Conservation (phyloP, 768 basidiomycete genomes). For the Royoungia palumana region DNA sequence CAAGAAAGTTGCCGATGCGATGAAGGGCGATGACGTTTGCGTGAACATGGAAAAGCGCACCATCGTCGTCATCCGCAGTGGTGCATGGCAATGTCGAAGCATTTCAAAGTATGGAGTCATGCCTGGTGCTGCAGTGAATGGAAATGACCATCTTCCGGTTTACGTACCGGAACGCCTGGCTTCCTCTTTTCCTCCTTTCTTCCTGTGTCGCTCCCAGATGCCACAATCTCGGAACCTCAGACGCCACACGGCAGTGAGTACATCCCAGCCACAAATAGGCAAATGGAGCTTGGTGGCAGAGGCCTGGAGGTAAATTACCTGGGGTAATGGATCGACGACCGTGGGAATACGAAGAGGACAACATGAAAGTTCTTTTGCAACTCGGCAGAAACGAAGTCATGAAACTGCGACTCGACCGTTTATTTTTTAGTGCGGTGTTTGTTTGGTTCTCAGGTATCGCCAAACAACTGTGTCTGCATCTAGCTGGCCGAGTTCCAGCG, state of each 20-base stretch:
- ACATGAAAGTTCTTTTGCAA: conserved; percentile 9
- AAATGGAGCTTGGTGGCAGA: background rate
- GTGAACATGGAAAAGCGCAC: background rate
- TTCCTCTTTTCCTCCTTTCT: conserved; percentile 2
- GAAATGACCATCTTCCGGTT: too few relatives aligned
- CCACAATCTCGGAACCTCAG: background rate
- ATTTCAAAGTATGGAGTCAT: too few relatives aligned
- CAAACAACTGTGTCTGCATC: conserved; percentile 9
- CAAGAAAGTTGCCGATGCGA: background rate
- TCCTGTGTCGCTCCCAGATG: background rate
- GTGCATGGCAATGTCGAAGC: background rate
- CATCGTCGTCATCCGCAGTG: conserved; percentile 6
- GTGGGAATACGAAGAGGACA: background rate
- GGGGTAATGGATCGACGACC: conserved; percentile 16
- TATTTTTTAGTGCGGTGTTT: conserved; percentile 9
- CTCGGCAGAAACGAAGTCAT: background rate
- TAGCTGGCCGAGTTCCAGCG: background rate
- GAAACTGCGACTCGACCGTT: background rate
- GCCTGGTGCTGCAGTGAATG: too few relatives aligned
- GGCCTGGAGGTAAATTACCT: background rate
- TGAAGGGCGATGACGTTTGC: background rate
- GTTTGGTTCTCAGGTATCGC: conserved; percentile 12
- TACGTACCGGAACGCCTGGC: conserved; percentile 6
- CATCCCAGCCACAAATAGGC: background rate
- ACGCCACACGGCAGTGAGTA: conserved; percentile 1